These are phyloP conservation scores for Cryptosporidium ryanae DNA, from an alignment of 169 alveolate genomes.

Conservation along the genomic window DNA sequence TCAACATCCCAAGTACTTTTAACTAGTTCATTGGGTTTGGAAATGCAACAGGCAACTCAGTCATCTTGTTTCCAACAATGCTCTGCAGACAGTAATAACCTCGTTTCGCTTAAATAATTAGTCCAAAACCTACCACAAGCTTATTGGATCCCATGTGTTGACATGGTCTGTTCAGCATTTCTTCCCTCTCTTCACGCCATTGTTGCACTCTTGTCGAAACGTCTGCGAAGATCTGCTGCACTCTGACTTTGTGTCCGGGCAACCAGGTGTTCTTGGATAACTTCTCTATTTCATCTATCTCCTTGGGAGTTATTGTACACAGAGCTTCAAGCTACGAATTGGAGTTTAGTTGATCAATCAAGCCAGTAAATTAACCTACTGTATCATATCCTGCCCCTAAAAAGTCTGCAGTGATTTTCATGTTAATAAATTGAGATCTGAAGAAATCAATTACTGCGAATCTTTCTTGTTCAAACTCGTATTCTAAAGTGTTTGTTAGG, in stretches of 20 bases:
- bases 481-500: conserved; percentile 8
- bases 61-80: conserved; percentile 6
- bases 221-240: conserved; percentile 66
- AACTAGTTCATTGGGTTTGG: too few relatives aligned
- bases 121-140: conserved; percentile 39
- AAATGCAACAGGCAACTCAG: conserved; percentile 39
- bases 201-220: conserved; percentile 55
- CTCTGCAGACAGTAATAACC: not conserved
- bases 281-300: conserved; percentile 51
- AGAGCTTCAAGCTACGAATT: conserved; percentile 44
- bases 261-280: conserved; percentile 56
- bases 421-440: conserved; percentile 64
- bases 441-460: conserved; percentile 71
- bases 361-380: conserved; percentile 11
- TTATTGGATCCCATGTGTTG: conserved; percentile 49
- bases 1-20: too few relatives aligned
- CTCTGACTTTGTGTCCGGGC: conserved; percentile 74
- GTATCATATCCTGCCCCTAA: conserved; percentile 67
- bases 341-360: not conserved
- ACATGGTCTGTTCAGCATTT: conserved; percentile 34
- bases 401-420: conserved; percentile 52
- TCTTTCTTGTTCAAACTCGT: conserved; percentile 73
- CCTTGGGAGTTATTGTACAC: conserved; percentile 60
- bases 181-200: conserved; percentile 71
- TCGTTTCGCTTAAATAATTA: not conserved